Evolutionary conservation across 2,329 filamentous ascomycete species (phyloP).

Genomic region (Scedosporium minutisporum): DNA sequence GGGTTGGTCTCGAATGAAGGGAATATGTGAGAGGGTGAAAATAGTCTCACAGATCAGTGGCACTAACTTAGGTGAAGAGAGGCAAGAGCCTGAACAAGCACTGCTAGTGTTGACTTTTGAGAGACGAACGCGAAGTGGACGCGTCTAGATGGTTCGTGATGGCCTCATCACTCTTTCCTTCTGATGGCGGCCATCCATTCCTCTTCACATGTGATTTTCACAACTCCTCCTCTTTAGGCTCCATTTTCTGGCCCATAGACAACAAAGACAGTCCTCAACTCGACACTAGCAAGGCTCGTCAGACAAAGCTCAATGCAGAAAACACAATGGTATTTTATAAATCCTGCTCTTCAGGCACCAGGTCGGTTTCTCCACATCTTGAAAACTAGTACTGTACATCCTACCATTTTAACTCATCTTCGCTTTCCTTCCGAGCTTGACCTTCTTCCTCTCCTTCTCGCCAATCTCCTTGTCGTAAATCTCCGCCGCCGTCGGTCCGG

Average conservation of each 20-base stretch:
- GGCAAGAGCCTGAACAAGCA: background rate
- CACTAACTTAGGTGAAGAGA: background rate
- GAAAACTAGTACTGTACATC: background rate
- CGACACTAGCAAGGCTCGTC: too few species aligned
- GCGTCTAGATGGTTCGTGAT: background rate
- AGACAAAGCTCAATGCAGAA: background rate
- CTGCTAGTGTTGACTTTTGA: background rate
- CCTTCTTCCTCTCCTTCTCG: conserved; percentile 49
- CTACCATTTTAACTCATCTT: conserved; percentile 4
- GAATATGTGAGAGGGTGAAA: too few species aligned
- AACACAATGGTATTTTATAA: background rate
- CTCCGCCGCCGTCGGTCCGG: conserved; percentile 46
- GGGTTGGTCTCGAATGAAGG: too few species aligned
- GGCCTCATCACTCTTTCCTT: background rate
- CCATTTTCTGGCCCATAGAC: too few species aligned
- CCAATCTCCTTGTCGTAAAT: conserved; percentile 53
- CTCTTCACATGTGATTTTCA: background rate
- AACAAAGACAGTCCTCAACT: too few species aligned
- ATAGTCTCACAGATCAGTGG: background rate
- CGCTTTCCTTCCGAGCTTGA: conserved; percentile 30
- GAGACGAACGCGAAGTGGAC: background rate
- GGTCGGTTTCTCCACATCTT: background rate
- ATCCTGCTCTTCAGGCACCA: background rate
- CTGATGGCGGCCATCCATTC: background rate
- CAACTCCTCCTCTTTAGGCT: too few species aligned